Conservation (phyloP, 2,329 filamentous ascomycete genomes). For the Ceratocystiopsis sp. region DNA sequence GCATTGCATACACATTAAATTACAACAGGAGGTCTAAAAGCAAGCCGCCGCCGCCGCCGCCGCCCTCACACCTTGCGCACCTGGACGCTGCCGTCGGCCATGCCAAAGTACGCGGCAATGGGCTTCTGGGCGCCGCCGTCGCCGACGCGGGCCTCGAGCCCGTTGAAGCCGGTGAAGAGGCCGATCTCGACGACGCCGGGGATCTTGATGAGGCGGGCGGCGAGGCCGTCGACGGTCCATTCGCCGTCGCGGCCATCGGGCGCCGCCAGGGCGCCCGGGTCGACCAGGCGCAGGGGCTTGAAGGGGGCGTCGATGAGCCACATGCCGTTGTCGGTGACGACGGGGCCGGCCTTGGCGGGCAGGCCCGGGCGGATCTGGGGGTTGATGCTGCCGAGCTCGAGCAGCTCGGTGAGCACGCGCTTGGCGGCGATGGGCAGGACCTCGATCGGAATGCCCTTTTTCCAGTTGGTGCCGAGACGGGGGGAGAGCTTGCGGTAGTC, state of each 20-base stretch:
- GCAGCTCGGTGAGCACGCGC: constrained; percentile 57
- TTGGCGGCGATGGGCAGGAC: constrained; percentile 72
- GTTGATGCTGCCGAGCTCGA: constrained; percentile 51
- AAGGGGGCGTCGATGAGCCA: constrained; percentile 91
- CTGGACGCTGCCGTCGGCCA: constrained; percentile 56
- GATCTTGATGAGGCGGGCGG: constrained; percentile 59
- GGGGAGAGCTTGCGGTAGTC: constrained; percentile 82
- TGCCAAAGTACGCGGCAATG: constrained; percentile 86
- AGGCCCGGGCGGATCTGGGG: constrained; percentile 57
- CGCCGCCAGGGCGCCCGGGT: constrained; percentile 13
- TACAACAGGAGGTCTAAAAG: background rate
- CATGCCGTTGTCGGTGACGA: constrained; percentile 68
- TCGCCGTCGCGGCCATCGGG: constrained; percentile 40
- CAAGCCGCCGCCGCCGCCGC: background rate
- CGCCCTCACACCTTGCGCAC: constrained; percentile 17
- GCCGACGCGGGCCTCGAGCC: constrained; percentile 31
- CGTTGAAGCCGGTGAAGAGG: constrained; percentile 71
- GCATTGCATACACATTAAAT: too few relatives aligned
- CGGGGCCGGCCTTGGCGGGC: constrained; percentile 58
- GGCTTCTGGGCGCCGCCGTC: constrained; percentile 70
- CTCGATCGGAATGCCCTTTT: constrained; percentile 74
- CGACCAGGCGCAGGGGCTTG: constrained; percentile 49
- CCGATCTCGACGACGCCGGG: constrained; percentile 85
- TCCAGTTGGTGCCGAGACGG: constrained; percentile 61
- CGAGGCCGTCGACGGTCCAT: constrained; percentile 68